Evolutionary conservation across 1,284 basidiomycete species (phyloP), one percentile per base, ranked within the genome.

Genomic region (Wolfiporia cocos): DNA sequence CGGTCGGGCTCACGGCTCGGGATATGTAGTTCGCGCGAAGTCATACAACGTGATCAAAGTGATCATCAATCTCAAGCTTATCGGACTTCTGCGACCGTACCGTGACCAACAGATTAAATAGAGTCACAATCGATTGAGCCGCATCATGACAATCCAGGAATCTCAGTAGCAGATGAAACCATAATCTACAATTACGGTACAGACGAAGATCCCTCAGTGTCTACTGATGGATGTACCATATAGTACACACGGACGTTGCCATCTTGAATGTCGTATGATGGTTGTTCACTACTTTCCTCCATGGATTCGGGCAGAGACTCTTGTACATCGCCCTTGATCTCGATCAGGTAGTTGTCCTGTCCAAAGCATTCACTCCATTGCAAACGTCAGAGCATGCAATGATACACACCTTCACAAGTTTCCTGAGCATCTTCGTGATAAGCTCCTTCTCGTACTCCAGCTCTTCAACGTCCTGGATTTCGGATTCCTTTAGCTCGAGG

Each of bases 361-460:
- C 35, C 19, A 15, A 21, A 34, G 15, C 21, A 49, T 32, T 14
- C 37, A 46, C 30, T 42, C 6, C 44, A 15, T 31, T n/a, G 18
- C 24, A 38, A 39, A 18, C 37, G n/a, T 15, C 18, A 15, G 15
- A 36, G 14, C 24, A 39, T n/a, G 28, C 19, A 41, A 44, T 22
- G 41, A 7, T 14, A 47, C 75, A 41, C 50, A 89, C 94, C 78
- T 93, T 95, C 49, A 95, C 86, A 43, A 99, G 69, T 65, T 91
- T 93, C 52, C 72, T 78, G 49, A 99, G 63, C 56, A 96, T 85
- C 68, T 98, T 99, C 34, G 76, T 80, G 49, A 98, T 82, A 44
- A 99, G 70, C 61, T 91, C 87, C 54, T 84, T 86, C 68, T 99
- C 91, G 52, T 88, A 84, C 54, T 97, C 92, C n/a, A 96, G 68